A percentile compares a stretch with the other conserved stretches of the same genome.
phyloP scores from a whole-genome alignment of 2,329 filamentous ascomycete genomes.

The Ascochyta viciae-villosae region DNA sequence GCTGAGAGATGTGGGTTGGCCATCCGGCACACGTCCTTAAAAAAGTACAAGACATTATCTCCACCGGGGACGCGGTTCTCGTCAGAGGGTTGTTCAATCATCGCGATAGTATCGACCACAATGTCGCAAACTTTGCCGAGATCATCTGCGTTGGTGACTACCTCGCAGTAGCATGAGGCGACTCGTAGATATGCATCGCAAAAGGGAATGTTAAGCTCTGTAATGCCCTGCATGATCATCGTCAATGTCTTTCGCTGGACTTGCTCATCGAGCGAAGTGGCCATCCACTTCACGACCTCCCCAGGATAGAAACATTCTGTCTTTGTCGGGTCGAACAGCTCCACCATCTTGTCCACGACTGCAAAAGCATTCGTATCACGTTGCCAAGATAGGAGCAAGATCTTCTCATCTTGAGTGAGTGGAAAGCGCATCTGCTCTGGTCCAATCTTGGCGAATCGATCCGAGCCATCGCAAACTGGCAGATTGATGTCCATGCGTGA shows the following conservation, averaged over 20 bases:
- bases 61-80: constrained; percentile 32
- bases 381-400: constrained; percentile 37
- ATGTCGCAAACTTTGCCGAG: constrained; percentile 29
- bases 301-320: constrained; percentile 44
- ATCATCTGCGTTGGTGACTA: constrained; percentile 18
- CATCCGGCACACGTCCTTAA: constrained; percentile 14
- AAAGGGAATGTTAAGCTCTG: constrained; percentile 29
- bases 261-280: constrained; percentile 25
- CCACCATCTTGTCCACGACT: constrained; percentile 46
- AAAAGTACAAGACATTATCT: constrained; percentile 36
- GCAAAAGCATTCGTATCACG: constrained; percentile 38
- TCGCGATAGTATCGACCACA: constrained; percentile 29
- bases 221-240: constrained; percentile 42
- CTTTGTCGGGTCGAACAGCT: constrained; percentile 41
- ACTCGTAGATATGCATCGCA: constrained; percentile 44
- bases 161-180: constrained; percentile 42
- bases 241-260: constrained; percentile 26
- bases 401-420: constrained; percentile 32
- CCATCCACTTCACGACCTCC: constrained; percentile 43
- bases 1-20: background rate
- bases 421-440: constrained; percentile 36
- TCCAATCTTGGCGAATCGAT: constrained; percentile 33
- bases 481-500: constrained; percentile 37
- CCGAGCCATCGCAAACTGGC: constrained; percentile 12
- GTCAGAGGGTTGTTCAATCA: constrained; percentile 7